Percentiles rank a stretch among this genome's conserved stretches.
phyloP scores from a whole-genome alignment of 805 yeast species.

The Candida fluviatilis region DNA sequence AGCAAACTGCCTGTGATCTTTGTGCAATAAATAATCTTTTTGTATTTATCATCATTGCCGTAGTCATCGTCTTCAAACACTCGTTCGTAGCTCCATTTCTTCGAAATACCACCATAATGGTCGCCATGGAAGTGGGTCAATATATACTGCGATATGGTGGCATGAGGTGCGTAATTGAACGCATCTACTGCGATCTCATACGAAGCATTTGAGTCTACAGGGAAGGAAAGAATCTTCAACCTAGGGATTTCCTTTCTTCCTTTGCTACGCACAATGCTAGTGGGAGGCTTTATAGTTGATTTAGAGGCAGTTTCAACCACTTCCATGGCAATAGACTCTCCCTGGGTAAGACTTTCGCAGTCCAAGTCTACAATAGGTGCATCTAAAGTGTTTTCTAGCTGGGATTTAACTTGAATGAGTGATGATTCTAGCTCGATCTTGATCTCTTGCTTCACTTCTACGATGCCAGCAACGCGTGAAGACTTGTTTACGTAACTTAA shows the following conservation, averaged over 20 bases:
- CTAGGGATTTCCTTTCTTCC: conserved; percentile 44
- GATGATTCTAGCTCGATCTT: no score
- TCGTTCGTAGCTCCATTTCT: conserved; percentile 58
- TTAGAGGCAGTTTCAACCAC: neutral
- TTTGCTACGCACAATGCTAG: conserved; percentile 3
- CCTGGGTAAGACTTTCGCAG: no score
- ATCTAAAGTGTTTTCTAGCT: neutral
- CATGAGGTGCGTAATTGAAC: conserved; percentile 47
- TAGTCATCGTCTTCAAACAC: conserved; percentile 27
- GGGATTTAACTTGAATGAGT: no score
- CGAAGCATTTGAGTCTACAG: conserved; percentile 9
- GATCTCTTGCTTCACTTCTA: no score
- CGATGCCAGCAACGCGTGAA: conserved; percentile 14
- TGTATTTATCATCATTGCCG: conserved; percentile 21
- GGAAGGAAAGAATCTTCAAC: conserved; percentile 49
- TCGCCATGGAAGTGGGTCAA: conserved; percentile 89
- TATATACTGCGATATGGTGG: conserved; percentile 49
- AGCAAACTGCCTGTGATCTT: conserved; percentile 61
- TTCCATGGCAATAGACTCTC: neutral
- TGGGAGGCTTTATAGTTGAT: conserved; percentile 12
- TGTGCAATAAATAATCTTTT: conserved; percentile 71
- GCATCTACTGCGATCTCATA: conserved; percentile 62
- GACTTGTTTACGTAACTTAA: neutral
- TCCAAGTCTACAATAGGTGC: no score
- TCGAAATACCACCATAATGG: conserved; percentile 84